Base-by-base conservation (phyloP, 1,284 basidiomycete species). In the Athelia psychrophila region DNA sequence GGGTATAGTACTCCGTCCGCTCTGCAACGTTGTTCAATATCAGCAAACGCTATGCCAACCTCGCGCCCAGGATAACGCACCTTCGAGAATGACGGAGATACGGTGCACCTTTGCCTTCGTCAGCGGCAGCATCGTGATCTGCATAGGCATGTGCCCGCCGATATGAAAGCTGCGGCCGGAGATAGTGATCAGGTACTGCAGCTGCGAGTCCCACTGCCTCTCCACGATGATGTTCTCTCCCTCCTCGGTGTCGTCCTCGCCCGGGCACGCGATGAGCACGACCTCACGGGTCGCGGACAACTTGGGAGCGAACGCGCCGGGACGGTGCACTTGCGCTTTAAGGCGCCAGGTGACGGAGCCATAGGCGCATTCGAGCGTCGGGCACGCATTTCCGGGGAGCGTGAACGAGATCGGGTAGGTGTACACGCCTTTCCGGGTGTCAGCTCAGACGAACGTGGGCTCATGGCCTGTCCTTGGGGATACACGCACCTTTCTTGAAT, bases 321-420 rank as follows among this genome's bases (percentile, higher is more conserved):
- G 89, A 0, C 93, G 86, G 57, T 91, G 86, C 0, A 94, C 93
- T 27, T 78, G 81, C 6, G 93, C 95, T 62, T 87, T 91, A 16
- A 98, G 78, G 46, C 77, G 76, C 85, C 97, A 98, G 2, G 69
- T 67, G 20, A 97, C 86, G 9, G 82, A 81, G 15, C 95, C 95
- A 63, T 86, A 91, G 51, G 90, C 83, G 57, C 87, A 88, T 49
- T 81, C 78, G 53, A 97, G 75, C 0, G 86, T 87, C 0, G 96
- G 93, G 3, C 95, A 93, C 3, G 90, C 79, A 54, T 83, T 81
- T 3, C 84, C 77, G 0, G 95, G 93, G 47, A 99, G 84, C 3
- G 86, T 78, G 67, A 98, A 93, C 18, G 91, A 91, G 61, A 99
- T 91, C 1, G 95, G 95, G 67, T 95, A 99, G 40, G 89, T 94